Percentiles rank a stretch among this genome's conserved stretches.
Evolutionary conservation across 768 basidiomycete genomes (phyloP).

Genomic region (Mycena kentingensis): DNA sequence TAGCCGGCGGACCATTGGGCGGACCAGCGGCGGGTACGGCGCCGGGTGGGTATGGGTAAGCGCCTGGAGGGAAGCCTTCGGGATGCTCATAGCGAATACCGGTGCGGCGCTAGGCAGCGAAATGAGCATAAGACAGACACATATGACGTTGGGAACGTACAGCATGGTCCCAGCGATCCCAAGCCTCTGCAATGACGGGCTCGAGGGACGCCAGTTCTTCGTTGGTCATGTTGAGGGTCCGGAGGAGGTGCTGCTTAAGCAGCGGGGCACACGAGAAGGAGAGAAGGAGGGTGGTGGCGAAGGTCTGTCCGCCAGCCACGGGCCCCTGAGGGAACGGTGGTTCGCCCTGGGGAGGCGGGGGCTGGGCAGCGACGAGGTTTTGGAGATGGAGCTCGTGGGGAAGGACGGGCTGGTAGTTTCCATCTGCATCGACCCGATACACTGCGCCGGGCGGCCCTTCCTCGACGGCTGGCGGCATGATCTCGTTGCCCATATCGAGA

Average conservation of each 20-base stretch:
- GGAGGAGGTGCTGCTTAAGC: constrained; percentile 73
- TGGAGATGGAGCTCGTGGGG: constrained; percentile 42
- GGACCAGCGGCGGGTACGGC: not conserved
- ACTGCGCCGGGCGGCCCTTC: not conserved
- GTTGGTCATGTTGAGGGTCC: constrained; percentile 71
- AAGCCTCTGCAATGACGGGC: constrained; percentile 79
- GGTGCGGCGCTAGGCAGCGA: constrained; percentile 13
- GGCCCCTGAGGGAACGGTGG: constrained; percentile 64
- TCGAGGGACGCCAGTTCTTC: constrained; percentile 80
- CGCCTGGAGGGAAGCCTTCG: constrained; percentile 15
- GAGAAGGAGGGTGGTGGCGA: constrained; percentile 75
- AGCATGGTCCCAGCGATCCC: constrained; percentile 85
- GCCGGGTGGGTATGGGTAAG: constrained; percentile 1
- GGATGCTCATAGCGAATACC: constrained; percentile 19
- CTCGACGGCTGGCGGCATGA: constrained; percentile 49
- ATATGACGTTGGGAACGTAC: constrained; percentile 40
- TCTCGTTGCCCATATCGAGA: constrained; percentile 77
- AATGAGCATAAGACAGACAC: constrained; percentile 11
- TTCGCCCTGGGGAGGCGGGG: constrained; percentile 44
- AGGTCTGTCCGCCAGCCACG: constrained; percentile 68
- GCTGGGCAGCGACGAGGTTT: constrained; percentile 24
- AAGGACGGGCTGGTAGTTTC: constrained; percentile 46
- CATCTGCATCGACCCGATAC: constrained; percentile 56
- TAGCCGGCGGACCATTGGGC: not conserved
- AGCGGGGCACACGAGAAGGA: constrained; percentile 75